Evolutionary conservation across 148 eudicot genomes (phyloP).

Genomic region (Diospyros kaki): DNA sequence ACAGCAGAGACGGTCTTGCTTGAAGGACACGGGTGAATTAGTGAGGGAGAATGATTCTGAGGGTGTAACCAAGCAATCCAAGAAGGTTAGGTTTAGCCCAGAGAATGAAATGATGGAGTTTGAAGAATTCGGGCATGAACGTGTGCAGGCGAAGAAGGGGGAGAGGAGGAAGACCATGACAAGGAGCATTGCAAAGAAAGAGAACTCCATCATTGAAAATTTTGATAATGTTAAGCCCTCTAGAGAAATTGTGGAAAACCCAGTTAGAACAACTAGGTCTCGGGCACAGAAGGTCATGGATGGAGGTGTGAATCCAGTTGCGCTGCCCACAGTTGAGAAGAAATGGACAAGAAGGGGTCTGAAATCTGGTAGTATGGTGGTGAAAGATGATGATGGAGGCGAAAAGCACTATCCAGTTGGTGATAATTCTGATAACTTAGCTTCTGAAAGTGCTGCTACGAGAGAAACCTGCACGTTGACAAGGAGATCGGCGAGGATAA

Average conservation of each 20-base stretch:
- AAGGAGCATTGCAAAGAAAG: conserved; percentile 1
- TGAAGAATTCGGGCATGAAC: conserved; percentile 18
- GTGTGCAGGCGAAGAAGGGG: conserved; percentile 26
- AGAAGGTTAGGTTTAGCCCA: conserved; percentile 73
- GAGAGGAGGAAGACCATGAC: conserved; percentile 29
- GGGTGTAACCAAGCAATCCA: conserved; percentile 27
- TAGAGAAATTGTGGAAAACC: neutral
- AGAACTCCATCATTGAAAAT: neutral
- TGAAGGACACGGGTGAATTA: conserved; percentile 29
- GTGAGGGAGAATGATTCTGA: conserved; percentile 20
- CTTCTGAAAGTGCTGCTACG: neutral
- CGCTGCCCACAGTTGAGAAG: neutral
- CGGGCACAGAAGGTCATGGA: neutral
- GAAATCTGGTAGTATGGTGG: too few relatives aligned
- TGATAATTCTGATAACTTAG: neutral
- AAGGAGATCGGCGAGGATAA: conserved; percentile 13
- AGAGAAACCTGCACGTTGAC: conserved; percentile 1
- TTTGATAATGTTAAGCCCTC: neutral
- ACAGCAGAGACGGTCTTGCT: conserved; percentile 33
- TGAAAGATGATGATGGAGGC: neutral
- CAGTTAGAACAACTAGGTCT: conserved; percentile 5
- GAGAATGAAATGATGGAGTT: conserved; percentile 53
- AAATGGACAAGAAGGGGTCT: neutral
- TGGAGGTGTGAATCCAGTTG: neutral
- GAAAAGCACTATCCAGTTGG: neutral